Evolutionary conservation across 805 yeast genomes (phyloP), one percentile per base, ranked within the genome.

Genomic region (Novakomyces olei): DNA sequence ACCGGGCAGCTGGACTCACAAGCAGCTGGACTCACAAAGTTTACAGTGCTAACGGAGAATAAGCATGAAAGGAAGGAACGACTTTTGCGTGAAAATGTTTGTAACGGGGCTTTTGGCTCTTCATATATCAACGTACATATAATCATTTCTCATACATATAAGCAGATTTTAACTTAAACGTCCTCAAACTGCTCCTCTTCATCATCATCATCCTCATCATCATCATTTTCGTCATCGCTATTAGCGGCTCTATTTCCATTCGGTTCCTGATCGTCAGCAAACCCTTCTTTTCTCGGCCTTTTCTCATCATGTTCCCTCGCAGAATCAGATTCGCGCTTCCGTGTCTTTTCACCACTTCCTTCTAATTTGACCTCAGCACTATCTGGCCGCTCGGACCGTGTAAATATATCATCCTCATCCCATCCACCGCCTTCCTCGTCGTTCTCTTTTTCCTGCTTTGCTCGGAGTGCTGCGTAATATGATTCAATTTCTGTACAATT

Each of bases 401-500:
- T 22, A 22, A n/a, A 8, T 22, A n/a, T 22, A 22, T 57, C 64
- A 2, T 54, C 58, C 2, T 54, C 65, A 1, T 57, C 63, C 1
- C 60, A 65, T 1, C 57, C 66, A 6, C 59, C 67, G 15, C 57
- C 77, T 7, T 67, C 74, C 6, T 62, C 73, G 22, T 65, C 64
- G 7, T 61, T 69, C 38, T 70, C 77, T 32, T 61, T 61, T 4
- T 67, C 72, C 46, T 74, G 76, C 42, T 70, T 63, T 39, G 67
- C 69, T 6, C 77, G 80, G 50, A 77, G 59, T 42, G 72, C 70
- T 6, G 80, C 80, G 47, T 78, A 78, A 47, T 77, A 78, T 12
- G 69, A 71, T n/a, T 68, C 63, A 43, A 70, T 35, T 8, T 35
- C 42, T n/a, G n/a, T n/a, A n/a, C n/a, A n/a, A n/a, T n/a, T n/a